phyloP scores from a whole-genome alignment of 805 yeast species.

The Candida nanaspora region DNA sequence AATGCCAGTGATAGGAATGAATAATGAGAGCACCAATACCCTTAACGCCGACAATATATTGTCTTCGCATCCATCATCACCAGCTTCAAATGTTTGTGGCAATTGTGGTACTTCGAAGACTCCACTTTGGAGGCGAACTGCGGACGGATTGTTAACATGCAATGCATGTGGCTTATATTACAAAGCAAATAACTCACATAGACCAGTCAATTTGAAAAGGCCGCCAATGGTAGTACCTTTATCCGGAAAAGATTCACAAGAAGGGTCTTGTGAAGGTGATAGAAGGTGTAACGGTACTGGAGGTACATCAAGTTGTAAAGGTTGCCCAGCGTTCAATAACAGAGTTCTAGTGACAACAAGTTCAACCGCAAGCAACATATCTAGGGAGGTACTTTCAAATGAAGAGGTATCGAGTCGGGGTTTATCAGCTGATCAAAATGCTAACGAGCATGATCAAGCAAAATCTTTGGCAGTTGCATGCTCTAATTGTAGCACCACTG shows the following conservation, averaged over 20 bases:
- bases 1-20: no score
- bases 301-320: conserved; percentile 70
- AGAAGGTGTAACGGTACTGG: conserved; percentile 87
- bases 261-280: conserved; percentile 64
- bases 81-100: conserved; percentile 26
- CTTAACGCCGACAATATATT: no score
- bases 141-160: conserved; percentile 48
- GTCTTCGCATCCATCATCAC: background rate
- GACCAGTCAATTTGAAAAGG: conserved; percentile 60
- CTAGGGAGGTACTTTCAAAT: background rate
- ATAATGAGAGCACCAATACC: no score
- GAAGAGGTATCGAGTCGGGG: no score
- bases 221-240: conserved; percentile 44
- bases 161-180: conserved; percentile 55
- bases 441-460: conserved; percentile 6
- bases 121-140: conserved; percentile 53
- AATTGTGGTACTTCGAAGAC: conserved; percentile 52
- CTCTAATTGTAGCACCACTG: conserved; percentile 76
- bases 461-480: conserved; percentile 65
- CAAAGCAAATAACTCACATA: conserved; percentile 49
- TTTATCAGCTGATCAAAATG: no score
- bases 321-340: conserved; percentile 80
- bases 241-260: conserved; percentile 22
- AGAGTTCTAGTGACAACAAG: conserved; percentile 35
- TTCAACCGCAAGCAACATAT: background rate